phyloP scores from a whole-genome alignment of 1,284 basidiomycete genomes.

The Tylopilus sp. region DNA sequence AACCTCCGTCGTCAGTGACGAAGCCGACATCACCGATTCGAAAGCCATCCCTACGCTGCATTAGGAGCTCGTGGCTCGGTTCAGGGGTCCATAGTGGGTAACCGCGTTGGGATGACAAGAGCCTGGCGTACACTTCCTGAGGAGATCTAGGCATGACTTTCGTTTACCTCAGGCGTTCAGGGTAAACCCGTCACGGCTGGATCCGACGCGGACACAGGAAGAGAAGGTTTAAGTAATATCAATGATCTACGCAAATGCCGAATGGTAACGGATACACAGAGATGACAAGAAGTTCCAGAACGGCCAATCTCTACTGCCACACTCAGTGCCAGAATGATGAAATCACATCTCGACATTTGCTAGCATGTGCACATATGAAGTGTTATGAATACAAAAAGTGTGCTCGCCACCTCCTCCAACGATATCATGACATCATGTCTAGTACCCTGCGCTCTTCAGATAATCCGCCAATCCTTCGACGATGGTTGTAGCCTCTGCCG shows the following conservation, averaged over 20 bases:
- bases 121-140: constrained; percentile 21
- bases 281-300: background rate
- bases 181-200: background rate
- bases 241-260: too few species aligned
- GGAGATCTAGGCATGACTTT: constrained; percentile 11
- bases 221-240: background rate
- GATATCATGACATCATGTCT: constrained; percentile 31
- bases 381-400: constrained; percentile 27
- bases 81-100: constrained; percentile 42
- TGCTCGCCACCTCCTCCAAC: constrained; percentile 12
- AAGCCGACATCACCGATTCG: constrained; percentile 27
- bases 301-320: too few species aligned
- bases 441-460: constrained; percentile 74
- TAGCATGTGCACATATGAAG: background rate
- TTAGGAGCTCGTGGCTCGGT: constrained; percentile 27
- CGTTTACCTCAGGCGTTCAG: background rate
- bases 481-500: constrained; percentile 77
- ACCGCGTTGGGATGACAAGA: constrained; percentile 38
- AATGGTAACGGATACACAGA: background rate
- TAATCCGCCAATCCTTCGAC: constrained; percentile 88
- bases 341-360: background rate
- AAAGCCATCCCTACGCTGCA: constrained; percentile 29
- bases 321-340: too few species aligned
- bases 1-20: constrained; percentile 32
- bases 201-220: too few species aligned